Percentiles rank a stretch among this genome's conserved stretches.
Evolutionary conservation across 805 yeast genomes (phyloP).

Genomic region (Starmera caribaea): DNA sequence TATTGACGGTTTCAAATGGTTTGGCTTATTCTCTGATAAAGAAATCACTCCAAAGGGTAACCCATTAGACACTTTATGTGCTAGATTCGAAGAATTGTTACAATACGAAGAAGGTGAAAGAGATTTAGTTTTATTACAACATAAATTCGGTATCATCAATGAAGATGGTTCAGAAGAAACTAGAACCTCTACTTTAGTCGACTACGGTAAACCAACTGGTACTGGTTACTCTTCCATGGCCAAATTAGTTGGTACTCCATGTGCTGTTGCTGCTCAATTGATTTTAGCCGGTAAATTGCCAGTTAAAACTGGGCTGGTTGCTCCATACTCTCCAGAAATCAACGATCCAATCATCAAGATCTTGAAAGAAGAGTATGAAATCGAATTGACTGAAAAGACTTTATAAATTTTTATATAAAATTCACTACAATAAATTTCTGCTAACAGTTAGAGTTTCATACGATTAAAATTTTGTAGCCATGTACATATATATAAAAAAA

Average conservation of each 20-base stretch:
- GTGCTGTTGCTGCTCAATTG: constrained; percentile 88
- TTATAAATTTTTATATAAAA: too few species aligned
- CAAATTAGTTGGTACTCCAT: constrained; percentile 95
- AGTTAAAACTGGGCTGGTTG: constrained; percentile 74
- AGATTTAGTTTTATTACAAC: constrained; percentile 91
- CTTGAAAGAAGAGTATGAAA: constrained; percentile 83
- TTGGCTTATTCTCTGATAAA: constrained; percentile 78
- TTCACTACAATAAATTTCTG: too few species aligned
- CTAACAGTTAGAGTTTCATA: too few species aligned
- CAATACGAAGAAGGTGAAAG: constrained; percentile 94
- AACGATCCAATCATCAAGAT: constrained; percentile 87
- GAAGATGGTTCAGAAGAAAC: constrained; percentile 85
- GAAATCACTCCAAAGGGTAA: constrained; percentile 82
- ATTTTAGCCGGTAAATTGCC: constrained; percentile 68
- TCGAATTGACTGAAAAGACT: constrained; percentile 84
- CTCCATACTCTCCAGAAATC: constrained; percentile 87
- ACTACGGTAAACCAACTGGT: constrained; percentile 74
- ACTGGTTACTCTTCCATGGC: constrained; percentile 98
- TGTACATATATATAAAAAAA: too few species aligned
- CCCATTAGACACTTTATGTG: constrained; percentile 94
- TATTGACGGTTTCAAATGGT: constrained; percentile 84
- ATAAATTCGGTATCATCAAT: constrained; percentile 96
- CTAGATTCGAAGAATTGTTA: constrained; percentile 90
- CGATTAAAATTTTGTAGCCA: too few species aligned
- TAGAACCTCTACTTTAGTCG: constrained; percentile 92